Base-by-base conservation (phyloP, 2,329 filamentous ascomycete species). In the Colletotrichum orbiculare region DNA sequence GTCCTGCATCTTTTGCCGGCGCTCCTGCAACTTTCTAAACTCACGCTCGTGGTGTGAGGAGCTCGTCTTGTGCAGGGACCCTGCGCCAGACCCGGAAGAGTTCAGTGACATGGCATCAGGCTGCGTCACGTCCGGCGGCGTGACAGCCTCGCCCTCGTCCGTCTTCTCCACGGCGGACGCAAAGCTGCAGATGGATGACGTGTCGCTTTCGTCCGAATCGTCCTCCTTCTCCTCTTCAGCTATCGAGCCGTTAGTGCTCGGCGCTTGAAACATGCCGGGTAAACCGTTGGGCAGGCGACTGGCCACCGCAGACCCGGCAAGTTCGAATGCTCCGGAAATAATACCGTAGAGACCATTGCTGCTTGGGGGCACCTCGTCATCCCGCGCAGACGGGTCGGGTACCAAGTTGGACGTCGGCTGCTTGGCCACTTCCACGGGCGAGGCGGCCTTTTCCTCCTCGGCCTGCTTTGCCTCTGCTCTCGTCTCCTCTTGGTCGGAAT, bases 11-110 rank as follows among this genome's bases (percentile, higher is more conserved):
- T 89, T 89, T 52, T 79, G 81, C 8, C 85, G 85, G 61, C 86
- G 85, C 13, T 87, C 82, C 50, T 87, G 81, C 8, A 92, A 82
- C 71, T 89, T 91, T 64, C 81, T 79, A 4, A 93, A 82, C 69
- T 92, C 88, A 71, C 88, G 90, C 35, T 91, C 88, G 66, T 87
- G 80, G 17, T 79, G 77, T 10, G 78, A 69, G 2, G 69, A 63
- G 2, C 64, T 73, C 3, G 82, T 81, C 8, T 60, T 60, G 41
- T 53, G 57, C 39, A 65, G 13, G 13, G 64, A 66, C 12, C 15
- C 34, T 3, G 25, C 49, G 1, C 54, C 59, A 2, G 81, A 81
- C 39, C 80, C 78, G 1, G 80, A 83, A 35, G 79, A 81, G 45
- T 74, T 71, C n/a, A 62, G 49, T 8, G 65, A 69, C 37, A 62